Evolutionary conservation across 805 yeast genomes (phyloP).

Genomic region (Starmerella riodocensis): DNA sequence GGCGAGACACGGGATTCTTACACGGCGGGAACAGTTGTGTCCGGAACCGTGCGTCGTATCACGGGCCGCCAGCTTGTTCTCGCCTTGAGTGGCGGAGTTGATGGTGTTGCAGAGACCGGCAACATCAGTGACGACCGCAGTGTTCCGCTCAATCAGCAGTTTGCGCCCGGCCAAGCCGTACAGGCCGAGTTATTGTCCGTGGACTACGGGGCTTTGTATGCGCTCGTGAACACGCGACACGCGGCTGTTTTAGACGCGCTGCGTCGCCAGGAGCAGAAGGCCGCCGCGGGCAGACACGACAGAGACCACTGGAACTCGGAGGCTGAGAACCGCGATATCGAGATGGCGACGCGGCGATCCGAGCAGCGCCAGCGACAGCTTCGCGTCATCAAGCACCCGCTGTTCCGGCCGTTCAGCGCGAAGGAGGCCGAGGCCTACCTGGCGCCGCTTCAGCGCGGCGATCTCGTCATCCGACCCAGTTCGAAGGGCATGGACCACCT

Average conservation of each 20-base stretch:
- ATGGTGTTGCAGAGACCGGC: slow-evolving; percentile 35
- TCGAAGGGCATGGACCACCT: slow-evolving; percentile 78
- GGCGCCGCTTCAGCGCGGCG: slow-evolving; percentile 82
- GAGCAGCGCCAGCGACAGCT: slow-evolving; percentile 55
- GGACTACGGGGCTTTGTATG: slow-evolving; percentile 61
- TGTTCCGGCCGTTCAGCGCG: slow-evolving; percentile 69
- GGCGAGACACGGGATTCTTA: slow-evolving; percentile 69
- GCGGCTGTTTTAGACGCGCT: slow-evolving; percentile 48
- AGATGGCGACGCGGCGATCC: slow-evolving; percentile 54
- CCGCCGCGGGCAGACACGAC: slow-evolving; percentile 31
- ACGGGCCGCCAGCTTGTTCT: slow-evolving; percentile 35
- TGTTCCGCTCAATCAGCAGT: slow-evolving; percentile 21
- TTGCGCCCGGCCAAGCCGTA: slow-evolving; percentile 56
- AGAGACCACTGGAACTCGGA: slow-evolving; percentile 65
- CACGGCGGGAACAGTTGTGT: slow-evolving; percentile 55
- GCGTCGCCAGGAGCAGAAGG: slow-evolving; percentile 23
- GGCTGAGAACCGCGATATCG: slow-evolving; percentile 47
- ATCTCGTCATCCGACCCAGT: slow-evolving; percentile 86
- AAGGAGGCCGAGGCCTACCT: slow-evolving; percentile 85
- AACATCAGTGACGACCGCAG: slow-evolving; percentile 28
- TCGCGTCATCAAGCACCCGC: slow-evolving; percentile 81
- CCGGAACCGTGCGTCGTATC: slow-evolving; percentile 60
- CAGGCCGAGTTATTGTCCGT: slow-evolving; percentile 65
- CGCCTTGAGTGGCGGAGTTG: slow-evolving; percentile 47
- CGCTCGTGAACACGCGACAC: slow-evolving; percentile 57